Evolutionary conservation across 305 asterid genomes (phyloP).

Genomic region (Fraxinus dipetala): DNA sequence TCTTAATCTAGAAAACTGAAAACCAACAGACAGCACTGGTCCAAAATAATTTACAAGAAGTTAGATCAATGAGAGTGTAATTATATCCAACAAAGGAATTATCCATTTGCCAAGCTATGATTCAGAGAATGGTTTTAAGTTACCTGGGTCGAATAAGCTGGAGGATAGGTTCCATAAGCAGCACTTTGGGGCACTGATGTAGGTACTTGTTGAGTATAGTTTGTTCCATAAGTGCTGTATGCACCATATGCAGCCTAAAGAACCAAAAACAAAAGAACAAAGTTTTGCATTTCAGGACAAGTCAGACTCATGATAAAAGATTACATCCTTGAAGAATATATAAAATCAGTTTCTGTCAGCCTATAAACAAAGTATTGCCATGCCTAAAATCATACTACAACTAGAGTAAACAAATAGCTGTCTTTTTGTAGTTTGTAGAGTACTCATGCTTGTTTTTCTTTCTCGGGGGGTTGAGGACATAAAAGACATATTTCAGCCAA

Average conservation of each 20-base stretch:
- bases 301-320: not conserved
- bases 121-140: not conserved
- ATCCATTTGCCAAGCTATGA: slow-evolving; percentile 8
- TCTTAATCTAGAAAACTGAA: not conserved
- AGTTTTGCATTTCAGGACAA: not conserved
- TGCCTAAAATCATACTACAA: not conserved
- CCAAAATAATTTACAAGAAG: not conserved
- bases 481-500: not conserved
- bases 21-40: not conserved
- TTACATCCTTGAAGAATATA: not conserved
- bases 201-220: slow-evolving; percentile 51
- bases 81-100: not conserved
- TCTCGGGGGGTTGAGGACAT: too few relatives aligned
- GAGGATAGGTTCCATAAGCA: slow-evolving; percentile 78
- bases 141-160: slow-evolving; percentile 79
- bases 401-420: not conserved
- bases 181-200: slow-evolving; percentile 69
- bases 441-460: not conserved
- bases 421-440: not conserved
- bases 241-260: slow-evolving; percentile 70
- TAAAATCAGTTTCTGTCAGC: not conserved
- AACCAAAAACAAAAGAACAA: slow-evolving; percentile 7
- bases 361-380: not conserved
- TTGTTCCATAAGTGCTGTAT: slow-evolving; percentile 61
- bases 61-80: not conserved